Base-by-base conservation (phyloP, 2,329 filamentous ascomycete genomes). In the Aspergillus alliaceus region DNA sequence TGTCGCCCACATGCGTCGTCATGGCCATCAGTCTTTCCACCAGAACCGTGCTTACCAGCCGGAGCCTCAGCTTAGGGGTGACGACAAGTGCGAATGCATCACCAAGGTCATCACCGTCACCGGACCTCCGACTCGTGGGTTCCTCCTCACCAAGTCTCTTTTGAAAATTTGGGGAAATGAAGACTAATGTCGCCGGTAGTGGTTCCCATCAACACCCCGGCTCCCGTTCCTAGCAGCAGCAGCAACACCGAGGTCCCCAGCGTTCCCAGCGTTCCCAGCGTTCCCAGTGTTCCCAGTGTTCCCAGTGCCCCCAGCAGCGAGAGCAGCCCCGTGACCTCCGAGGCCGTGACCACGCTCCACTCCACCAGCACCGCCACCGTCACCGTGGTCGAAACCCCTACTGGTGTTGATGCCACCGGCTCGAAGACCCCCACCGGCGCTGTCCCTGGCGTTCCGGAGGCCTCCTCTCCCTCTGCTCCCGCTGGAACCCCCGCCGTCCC, bases 61-160 rank as follows among this genome's bases (percentile, higher is more conserved):
- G 48, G 75, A 63, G 57, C 53, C 73, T 61, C 40, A 25, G 3
- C 27, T 18, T n/a, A n/a, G 20, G 27, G 18, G 44, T 22, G 78
- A 77, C 32, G 72, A 81, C 61, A 74, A 77, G 53, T 91, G 89
- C 73, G 83, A 83, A 61, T 93, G 90, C 84, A 88, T 83, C 64
- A 91, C 90, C 73, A 85, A 89, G 80, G 89, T 86, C 77, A 84
- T 84, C 74, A 90, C 87, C 71, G 82, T 84, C 78, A 87, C 84
- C 67, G 89, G 89, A 70, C 80, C 84, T 70, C 76, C 85, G 55
- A 88, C 84, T 64, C 78, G 88, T 90, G 70, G 66, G 78, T 79
- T 27, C 1, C 18, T 27, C 20, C 14, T n/a, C n/a, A n/a, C n/a
- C n/a, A n/a, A n/a, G n/a, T n/a, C n/a, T n/a, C n/a, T n/a, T n/a